A percentile compares a stretch with the other conserved stretches of the same genome.
Evolutionary conservation across 1,139 yeast species (phyloP).

Genomic region (Nadsonia commutata): DNA sequence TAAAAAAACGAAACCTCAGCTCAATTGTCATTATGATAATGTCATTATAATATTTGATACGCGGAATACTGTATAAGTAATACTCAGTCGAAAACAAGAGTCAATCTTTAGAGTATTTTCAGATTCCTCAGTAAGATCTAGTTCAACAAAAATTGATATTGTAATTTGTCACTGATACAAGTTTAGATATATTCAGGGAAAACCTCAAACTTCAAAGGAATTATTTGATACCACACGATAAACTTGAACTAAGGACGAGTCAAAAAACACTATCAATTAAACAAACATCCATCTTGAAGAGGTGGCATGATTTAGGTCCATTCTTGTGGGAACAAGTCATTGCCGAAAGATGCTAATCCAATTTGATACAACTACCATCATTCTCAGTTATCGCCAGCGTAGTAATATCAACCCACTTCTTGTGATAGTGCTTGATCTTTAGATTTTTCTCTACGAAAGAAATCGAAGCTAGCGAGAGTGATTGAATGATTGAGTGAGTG

Average conservation of each 20-base stretch:
- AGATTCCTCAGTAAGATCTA: conserved; percentile 81
- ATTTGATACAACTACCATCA: conserved; percentile 85
- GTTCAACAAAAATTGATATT: conserved; percentile 72
- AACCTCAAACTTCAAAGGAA: conserved; percentile 49
- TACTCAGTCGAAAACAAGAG: conserved; percentile 44
- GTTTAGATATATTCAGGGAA: conserved; percentile 89
- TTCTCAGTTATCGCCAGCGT: conserved; percentile 65
- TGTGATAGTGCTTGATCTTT: conserved; percentile 52
- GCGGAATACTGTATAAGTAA: conserved; percentile 54
- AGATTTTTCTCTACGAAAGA: conserved; percentile 34
- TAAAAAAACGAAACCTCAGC: conserved; percentile 64
- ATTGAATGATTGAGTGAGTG: too few species aligned
- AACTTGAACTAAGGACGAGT: conserved; percentile 93
- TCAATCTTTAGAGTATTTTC: conserved; percentile 58
- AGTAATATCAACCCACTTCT: conserved; percentile 65
- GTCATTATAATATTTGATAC: conserved; percentile 64
- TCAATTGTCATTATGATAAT: conserved; percentile 48
- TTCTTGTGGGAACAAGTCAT: conserved; percentile 78
- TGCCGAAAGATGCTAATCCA: conserved; percentile 90
- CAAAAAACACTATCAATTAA: conserved; percentile 54
- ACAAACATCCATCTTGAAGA: conserved; percentile 86
- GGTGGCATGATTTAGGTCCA: conserved; percentile 96
- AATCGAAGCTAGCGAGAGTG: too few species aligned
- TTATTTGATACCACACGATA: conserved; percentile 55
- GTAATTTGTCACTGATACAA: conserved; percentile 90